phyloP scores from a whole-genome alignment of 2,329 filamentous ascomycete genomes.

The Elsinoe fawcettii region DNA sequence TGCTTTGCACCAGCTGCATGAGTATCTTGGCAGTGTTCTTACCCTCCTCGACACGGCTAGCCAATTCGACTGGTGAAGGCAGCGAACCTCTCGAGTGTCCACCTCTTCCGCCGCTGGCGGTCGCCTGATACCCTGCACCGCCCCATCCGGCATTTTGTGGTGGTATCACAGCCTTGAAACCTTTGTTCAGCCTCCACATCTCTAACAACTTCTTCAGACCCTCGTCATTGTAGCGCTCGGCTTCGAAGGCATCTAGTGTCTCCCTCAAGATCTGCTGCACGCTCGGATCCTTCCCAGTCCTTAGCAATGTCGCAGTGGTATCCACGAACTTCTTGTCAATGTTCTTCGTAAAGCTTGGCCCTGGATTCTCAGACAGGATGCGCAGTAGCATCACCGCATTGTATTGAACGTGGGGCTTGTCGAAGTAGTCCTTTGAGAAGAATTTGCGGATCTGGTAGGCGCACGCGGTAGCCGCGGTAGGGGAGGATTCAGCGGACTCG shows the following conservation, averaged over 20 bases:
- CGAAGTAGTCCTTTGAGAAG: conserved; percentile 59
- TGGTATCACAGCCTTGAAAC: conserved; percentile 24
- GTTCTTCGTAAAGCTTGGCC: conserved; percentile 81
- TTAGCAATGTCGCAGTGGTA: conserved; percentile 66
- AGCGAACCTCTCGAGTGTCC: conserved; percentile 22
- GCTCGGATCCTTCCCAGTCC: conserved; percentile 60
- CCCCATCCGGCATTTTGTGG: conserved; percentile 13
- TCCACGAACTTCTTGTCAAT: conserved; percentile 77
- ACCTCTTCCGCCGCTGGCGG: conserved; percentile 13
- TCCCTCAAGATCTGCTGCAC: conserved; percentile 83
- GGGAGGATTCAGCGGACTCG: conserved; percentile 88
- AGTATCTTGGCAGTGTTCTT: conserved; percentile 83
- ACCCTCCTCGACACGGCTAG: conserved; percentile 79
- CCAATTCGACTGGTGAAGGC: conserved; percentile 69
- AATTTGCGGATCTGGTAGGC: conserved; percentile 75
- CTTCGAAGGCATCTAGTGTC: conserved; percentile 71
- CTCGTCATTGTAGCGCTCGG: conserved; percentile 64
- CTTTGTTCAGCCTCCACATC: conserved; percentile 89
- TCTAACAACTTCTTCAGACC: conserved; percentile 61
- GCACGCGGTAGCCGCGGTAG: conserved; percentile 72
- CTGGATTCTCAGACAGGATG: conserved; percentile 88
- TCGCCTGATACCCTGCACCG: conserved; percentile 14
- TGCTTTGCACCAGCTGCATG: conserved; percentile 84
- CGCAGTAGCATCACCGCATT: conserved; percentile 93
- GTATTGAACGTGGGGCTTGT: conserved; percentile 71